A percentile compares a stretch with the other conserved stretches of the same genome.
Evolutionary conservation across 192 early-diverging fungal genomes (phyloP).

Genomic region (Backusella tuberculispora): DNA sequence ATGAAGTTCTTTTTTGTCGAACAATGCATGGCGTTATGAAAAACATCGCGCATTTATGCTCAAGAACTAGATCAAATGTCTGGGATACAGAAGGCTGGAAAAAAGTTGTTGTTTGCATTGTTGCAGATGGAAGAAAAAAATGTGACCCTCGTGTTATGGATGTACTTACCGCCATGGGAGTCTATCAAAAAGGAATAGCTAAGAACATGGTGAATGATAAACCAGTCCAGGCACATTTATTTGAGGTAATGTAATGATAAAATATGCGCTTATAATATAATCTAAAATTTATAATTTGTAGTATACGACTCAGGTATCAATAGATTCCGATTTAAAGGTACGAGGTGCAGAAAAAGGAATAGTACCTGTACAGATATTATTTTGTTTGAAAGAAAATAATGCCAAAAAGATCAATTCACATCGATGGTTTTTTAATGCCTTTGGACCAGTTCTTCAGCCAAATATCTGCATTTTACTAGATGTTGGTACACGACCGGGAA

Average conservation of each 20-base stretch:
- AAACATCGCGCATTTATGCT: slow-evolving; percentile 91
- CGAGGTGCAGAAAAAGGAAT: slow-evolving; percentile 67
- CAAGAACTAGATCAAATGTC: slow-evolving; percentile 66
- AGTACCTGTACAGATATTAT: slow-evolving; percentile 88
- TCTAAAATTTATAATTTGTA: neutral
- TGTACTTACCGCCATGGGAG: slow-evolving; percentile 83
- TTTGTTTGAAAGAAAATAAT: slow-evolving; percentile 94
- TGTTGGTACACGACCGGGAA: slow-evolving; percentile 88
- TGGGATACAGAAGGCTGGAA: slow-evolving; percentile 89
- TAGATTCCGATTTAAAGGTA: slow-evolving; percentile 69
- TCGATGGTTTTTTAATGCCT: slow-evolving; percentile 97
- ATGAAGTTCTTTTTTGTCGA: slow-evolving; percentile 87
- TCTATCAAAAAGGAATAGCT: slow-evolving; percentile 73
- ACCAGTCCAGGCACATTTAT: slow-evolving; percentile 80
- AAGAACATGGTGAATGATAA: slow-evolving; percentile 70
- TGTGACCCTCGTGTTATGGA: slow-evolving; percentile 72
- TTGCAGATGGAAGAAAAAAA: slow-evolving; percentile 88
- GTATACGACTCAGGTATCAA: slow-evolving; percentile 81
- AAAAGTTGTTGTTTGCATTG: slow-evolving; percentile 90
- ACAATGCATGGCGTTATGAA: slow-evolving; percentile 89
- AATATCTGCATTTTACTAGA: slow-evolving; percentile 92
- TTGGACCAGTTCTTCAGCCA: slow-evolving; percentile 78
- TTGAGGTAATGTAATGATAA: slow-evolving; percentile 54
- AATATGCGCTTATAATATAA: too few relatives aligned
- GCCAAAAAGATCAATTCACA: slow-evolving; percentile 95